These are phyloP conservation scores for Nicotiana benthamiana DNA, from an alignment of 257 asterid species.

Conservation along the genomic window DNA sequence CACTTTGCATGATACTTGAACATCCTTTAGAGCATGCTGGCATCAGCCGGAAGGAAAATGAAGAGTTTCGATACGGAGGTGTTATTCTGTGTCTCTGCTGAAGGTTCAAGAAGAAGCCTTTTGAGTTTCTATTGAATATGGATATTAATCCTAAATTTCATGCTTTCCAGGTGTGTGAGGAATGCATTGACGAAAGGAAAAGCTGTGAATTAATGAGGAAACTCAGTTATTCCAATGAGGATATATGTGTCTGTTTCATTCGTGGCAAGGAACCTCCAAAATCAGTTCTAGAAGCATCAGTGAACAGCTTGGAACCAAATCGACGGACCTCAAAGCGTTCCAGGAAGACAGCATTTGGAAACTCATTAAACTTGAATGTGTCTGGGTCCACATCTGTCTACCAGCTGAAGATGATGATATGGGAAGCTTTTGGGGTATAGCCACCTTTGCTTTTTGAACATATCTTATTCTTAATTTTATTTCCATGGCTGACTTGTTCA, in stretches of 20 bases:
- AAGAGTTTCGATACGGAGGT: neutral
- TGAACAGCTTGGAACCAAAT: constrained; percentile 46
- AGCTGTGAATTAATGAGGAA: constrained; percentile 84
- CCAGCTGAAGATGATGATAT: constrained; percentile 98
- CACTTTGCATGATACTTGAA: neutral
- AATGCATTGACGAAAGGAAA: constrained; percentile 90
- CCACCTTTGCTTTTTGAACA: neutral
- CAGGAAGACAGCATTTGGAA: constrained; percentile 71
- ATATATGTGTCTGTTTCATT: constrained; percentile 72
- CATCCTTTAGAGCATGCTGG: neutral
- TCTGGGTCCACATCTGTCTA: constrained; percentile 81
- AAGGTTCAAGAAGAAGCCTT: neutral
- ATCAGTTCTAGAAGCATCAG: constrained; percentile 82
- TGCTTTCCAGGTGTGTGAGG: constrained; percentile 72
- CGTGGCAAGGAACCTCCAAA: constrained; percentile 95
- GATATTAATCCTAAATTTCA: neutral
- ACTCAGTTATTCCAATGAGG: constrained; percentile 75
- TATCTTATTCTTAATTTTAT: neutral
- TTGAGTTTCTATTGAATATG: neutral
- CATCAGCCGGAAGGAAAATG: neutral
- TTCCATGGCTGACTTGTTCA: neutral
- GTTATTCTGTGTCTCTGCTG: neutral
- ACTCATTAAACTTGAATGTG: constrained; percentile 72
- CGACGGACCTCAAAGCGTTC: constrained; percentile 96
- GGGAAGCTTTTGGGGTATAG: constrained; percentile 98